Base-by-base conservation (phyloP, 371 early-diverging fungal genomes). In the Mortierella sp. region DNA sequence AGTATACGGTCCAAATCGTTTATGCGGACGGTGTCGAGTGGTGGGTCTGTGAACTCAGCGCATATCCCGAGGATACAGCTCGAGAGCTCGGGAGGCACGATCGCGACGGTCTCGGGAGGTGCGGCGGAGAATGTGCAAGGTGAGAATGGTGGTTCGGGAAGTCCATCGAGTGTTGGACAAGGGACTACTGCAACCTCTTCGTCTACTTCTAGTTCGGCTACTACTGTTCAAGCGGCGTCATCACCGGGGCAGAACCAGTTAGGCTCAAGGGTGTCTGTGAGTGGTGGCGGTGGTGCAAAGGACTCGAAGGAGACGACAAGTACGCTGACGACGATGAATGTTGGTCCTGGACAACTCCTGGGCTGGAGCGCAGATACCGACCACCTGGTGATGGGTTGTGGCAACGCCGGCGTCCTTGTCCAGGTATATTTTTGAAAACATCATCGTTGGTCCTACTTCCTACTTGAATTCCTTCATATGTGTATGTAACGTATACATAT, bases 341-440 rank as follows among this genome's bases (percentile, higher is more conserved):
- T 81, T 68, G 81, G 77, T 8, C 77, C 74, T 14, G 81, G 81
- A 29, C 81, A 81, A 29, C 68, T 81, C 19, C 24, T 81, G 16
- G 65, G 77, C 31, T 81, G 81, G 81, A 81, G 81, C 43, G 81
- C 74, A 26, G 81, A 81, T 34, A 81, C 81, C 8, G 81, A 81
- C 45, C 81, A 81, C 37, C 24, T 81, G 26, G 71, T 77, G n/a
- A 81, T 81, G 81, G 81, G 77, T 31, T 81, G 81, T 43, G 81
- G 81, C 8, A 81, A 81, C 55, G 81, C 81, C 9, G 81, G 81
- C 7, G 81, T 81, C 26, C 70, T 81, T 65, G 77, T 77, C 22
- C 81, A 81, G 68, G 77, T 77, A 74, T 68, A 37, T 19, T 7
- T 5, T 34, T 22, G 24, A 2, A 34, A 11, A 24, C 1, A 43